These are phyloP conservation scores for Incumbomyces lentus DNA, from an alignment of 2,329 filamentous ascomycete genomes.

Conservation along the genomic window DNA sequence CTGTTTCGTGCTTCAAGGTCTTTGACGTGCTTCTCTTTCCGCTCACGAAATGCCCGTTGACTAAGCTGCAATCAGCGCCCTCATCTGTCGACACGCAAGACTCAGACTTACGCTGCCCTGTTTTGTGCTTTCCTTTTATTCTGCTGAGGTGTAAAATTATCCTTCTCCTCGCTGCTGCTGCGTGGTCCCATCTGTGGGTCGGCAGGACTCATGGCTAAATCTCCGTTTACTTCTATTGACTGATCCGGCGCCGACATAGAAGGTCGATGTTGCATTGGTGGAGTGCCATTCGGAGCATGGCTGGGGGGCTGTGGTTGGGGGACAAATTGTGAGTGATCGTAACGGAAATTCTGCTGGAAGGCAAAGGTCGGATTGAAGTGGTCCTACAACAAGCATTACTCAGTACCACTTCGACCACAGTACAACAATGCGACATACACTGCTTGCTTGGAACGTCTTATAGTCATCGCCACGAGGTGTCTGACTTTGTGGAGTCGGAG, in stretches of 20 bases:
- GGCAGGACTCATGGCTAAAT: slow-evolving; percentile 12
- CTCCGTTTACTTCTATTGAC: not conserved
- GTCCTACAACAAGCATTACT: slow-evolving; percentile 19
- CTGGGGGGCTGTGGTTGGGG: slow-evolving; percentile 14
- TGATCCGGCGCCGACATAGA: not conserved
- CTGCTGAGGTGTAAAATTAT: slow-evolving; percentile 46
- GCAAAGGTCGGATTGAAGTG: slow-evolving; percentile 28
- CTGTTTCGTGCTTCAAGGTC: slow-evolving; percentile 82
- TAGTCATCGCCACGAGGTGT: slow-evolving; percentile 32
- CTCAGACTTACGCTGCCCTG: slow-evolving; percentile 53
- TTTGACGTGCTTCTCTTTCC: slow-evolving; percentile 88
- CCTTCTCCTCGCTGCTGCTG: slow-evolving; percentile 45
- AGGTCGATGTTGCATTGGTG: not conserved
- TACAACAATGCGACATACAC: slow-evolving; percentile 15
- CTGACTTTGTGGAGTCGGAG: slow-evolving; percentile 29
- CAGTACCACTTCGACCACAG: not conserved
- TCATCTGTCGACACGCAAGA: not conserved
- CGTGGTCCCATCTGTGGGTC: slow-evolving; percentile 23
- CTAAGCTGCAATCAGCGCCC: slow-evolving; percentile 37
- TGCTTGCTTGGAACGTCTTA: slow-evolving; percentile 28
- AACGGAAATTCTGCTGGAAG: slow-evolving; percentile 31
- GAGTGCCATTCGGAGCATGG: slow-evolving; percentile 12
- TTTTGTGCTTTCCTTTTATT: slow-evolving; percentile 61
- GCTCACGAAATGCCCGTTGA: slow-evolving; percentile 89
- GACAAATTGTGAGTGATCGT: slow-evolving; percentile 26